Percentiles rank a stretch among this genome's conserved stretches.
Conservation (phyloP, 78 protist species). For the Dictyostelium firmibasis region DNA sequence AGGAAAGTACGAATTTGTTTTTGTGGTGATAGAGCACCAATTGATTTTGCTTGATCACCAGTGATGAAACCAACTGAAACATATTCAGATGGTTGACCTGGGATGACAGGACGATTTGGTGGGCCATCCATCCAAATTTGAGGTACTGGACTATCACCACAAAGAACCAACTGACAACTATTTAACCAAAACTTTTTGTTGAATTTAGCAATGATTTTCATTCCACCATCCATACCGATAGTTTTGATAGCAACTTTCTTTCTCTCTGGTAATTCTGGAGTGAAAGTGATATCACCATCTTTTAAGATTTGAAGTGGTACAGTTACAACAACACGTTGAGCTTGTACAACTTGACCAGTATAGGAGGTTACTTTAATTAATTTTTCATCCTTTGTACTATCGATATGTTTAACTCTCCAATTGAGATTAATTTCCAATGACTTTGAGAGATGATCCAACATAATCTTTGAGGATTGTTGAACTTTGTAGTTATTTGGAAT, state of each 20-base stretch:
- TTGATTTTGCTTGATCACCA: constrained; percentile 68
- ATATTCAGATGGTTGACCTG: constrained; percentile 2
- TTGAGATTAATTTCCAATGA: constrained; percentile 1
- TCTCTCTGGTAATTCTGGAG: constrained; percentile 39
- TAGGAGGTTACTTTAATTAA: not conserved
- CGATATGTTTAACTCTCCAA: constrained; percentile 12
- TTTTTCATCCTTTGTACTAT: not conserved
- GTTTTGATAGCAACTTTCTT: constrained; percentile 18
- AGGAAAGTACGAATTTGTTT: constrained; percentile 31
- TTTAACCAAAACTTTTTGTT: constrained; percentile 49
- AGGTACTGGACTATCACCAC: constrained; percentile 63
- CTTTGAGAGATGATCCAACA: constrained; percentile 42
- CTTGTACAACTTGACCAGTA: not conserved
- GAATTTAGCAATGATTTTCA: constrained; percentile 55
- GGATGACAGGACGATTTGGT: constrained; percentile 29
- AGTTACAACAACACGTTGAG: constrained; percentile 12
- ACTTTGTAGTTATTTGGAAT: constrained; percentile 44
- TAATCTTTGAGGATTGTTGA: constrained; percentile 14
- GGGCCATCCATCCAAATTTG: constrained; percentile 79
- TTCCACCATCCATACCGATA: constrained; percentile 74
- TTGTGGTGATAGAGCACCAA: constrained; percentile 21
- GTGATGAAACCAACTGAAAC: constrained; percentile 65
- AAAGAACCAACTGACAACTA: constrained; percentile 43
- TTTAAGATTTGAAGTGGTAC: constrained; percentile 54
- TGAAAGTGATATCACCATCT: constrained; percentile 39